Evolutionary conservation across 441 rosid species (phyloP).

Genomic region (Melastoma candidum): DNA sequence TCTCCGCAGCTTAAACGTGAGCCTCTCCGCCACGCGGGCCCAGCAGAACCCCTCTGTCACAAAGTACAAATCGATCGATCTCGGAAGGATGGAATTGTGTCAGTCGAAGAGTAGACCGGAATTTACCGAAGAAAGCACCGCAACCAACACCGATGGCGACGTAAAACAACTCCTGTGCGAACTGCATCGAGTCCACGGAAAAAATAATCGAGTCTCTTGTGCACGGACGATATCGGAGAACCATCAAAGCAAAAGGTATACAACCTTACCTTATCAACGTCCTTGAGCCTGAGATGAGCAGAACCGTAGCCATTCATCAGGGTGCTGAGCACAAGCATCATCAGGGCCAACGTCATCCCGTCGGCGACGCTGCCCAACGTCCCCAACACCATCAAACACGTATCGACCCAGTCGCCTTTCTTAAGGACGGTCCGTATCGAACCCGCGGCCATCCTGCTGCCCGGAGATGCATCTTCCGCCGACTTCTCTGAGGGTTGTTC

Average conservation of each 20-base stretch:
- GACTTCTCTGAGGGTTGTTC: too few species aligned
- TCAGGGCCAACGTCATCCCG: conserved; percentile 14
- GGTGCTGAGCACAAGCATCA: conserved; percentile 10
- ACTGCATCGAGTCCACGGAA: conserved; percentile 6
- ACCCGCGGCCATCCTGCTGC: neutral
- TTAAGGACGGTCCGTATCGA: conserved; percentile 6
- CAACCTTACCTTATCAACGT: conserved; percentile 7
- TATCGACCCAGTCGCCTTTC: conserved; percentile 15
- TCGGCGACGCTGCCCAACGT: conserved; percentile 13
- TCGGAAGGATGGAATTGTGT: neutral
- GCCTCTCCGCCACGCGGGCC: conserved; percentile 17
- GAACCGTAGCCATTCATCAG: conserved; percentile 11
- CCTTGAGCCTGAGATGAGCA: neutral
- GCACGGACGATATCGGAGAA: neutral
- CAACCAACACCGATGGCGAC: conserved; percentile 18
- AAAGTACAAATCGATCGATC: neutral
- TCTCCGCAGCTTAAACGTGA: conserved; percentile 3
- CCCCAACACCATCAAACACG: conserved; percentile 15
- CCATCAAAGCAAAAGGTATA: neutral
- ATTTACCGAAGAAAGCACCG: conserved; percentile 15
- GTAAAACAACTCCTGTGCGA: conserved; percentile 12
- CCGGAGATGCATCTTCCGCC: too few species aligned
- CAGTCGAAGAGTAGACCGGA: neutral
- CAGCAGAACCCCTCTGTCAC: conserved; percentile 19
- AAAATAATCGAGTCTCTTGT: neutral